Conservation (phyloP, 2,329 filamentous ascomycete genomes). For the Aspergillus sp. region DNA sequence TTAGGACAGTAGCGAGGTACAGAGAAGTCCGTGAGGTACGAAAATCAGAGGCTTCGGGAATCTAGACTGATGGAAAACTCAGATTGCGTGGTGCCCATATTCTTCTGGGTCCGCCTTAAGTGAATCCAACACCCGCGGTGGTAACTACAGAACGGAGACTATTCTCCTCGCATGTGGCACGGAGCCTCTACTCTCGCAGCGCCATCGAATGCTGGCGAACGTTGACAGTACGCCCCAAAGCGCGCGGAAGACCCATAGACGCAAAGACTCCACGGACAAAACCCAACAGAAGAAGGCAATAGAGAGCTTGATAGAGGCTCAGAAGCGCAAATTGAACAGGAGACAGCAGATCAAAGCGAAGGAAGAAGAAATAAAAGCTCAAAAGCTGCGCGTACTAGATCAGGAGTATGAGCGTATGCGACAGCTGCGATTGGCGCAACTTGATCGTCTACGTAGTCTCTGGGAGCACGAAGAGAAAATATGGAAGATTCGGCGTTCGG, state of each 20-base stretch:
- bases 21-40: background rate
- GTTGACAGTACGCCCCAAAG: background rate
- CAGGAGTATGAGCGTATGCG: background rate
- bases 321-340: background rate
- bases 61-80: background rate
- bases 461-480: constrained; percentile 1
- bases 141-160: background rate
- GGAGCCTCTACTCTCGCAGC: background rate
- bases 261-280: background rate
- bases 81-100: background rate
- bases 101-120: background rate
- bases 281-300: background rate
- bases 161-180: background rate
- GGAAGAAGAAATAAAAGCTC: background rate
- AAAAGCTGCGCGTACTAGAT: background rate
- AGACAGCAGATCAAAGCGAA: background rate
- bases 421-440: background rate
- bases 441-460: background rate
- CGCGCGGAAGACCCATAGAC: background rate
- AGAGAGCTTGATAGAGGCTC: background rate
- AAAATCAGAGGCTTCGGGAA: background rate
- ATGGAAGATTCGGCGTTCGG: background rate
- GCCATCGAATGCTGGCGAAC: background rate
- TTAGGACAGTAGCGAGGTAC: background rate
- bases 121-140: too few relatives aligned